Evolutionary conservation across 192 early-diverging fungal species (phyloP).

Genomic region (Coemansia sp.): DNA sequence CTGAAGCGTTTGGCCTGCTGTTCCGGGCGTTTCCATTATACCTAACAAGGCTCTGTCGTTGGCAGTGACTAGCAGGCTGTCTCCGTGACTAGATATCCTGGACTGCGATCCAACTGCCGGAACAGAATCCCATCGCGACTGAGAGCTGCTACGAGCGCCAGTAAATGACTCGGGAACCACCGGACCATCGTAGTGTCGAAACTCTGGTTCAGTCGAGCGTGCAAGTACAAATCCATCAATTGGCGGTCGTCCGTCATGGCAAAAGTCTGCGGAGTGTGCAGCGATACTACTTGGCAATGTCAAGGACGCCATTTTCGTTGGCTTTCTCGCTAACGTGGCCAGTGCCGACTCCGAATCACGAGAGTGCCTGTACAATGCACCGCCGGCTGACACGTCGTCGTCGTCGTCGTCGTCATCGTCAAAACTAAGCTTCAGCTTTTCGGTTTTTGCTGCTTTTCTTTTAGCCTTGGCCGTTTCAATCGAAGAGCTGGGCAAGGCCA

Average conservation of each 20-base stretch:
- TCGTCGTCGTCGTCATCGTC: slow-evolving; percentile 13
- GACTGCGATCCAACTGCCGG: slow-evolving; percentile 9
- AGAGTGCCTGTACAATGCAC: neutral
- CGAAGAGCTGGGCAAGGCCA: too few species aligned
- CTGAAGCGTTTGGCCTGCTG: neutral
- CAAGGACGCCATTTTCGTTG: neutral
- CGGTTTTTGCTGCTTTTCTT: neutral
- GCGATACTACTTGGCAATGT: neutral
- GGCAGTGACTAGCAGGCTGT: slow-evolving; percentile 1
- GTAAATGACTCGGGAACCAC: slow-evolving; percentile 15
- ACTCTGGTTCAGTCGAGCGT: neutral
- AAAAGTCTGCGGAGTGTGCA: neutral
- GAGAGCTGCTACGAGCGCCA: neutral
- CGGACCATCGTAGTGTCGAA: slow-evolving; percentile 1
- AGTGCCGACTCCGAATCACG: neutral
- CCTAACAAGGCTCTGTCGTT: slow-evolving; percentile 5
- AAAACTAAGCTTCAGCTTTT: slow-evolving; percentile 30
- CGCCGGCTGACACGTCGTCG: neutral
- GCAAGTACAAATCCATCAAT: slow-evolving; percentile 18
- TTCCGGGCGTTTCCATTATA: slow-evolving; percentile 1
- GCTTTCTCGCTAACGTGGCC: neutral
- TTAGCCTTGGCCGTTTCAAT: neutral
- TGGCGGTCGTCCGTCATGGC: slow-evolving; percentile 9
- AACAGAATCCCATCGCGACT: slow-evolving; percentile 21
- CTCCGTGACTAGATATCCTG: neutral